Base-by-base conservation (phyloP, 2,329 filamentous ascomycete genomes). In the Ceratocystis eucalypticola region DNA sequence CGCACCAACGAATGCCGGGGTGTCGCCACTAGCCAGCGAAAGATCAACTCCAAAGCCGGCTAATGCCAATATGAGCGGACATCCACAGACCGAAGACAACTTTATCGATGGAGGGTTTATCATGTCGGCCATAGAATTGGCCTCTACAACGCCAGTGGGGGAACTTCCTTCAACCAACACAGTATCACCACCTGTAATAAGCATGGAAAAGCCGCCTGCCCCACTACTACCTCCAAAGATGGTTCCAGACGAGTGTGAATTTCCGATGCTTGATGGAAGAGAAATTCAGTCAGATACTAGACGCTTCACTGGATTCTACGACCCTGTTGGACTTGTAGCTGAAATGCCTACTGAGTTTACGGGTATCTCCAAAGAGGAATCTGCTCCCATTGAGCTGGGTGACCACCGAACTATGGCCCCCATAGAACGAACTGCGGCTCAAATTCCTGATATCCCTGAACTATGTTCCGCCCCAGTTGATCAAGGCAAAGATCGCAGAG, bases 321-420 rank as follows among this genome's bases (percentile, higher is more conserved):
- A 78, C 45, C 78, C 80, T 0, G 74, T 80, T 1, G 79, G 79
- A 0, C 50, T 76, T 17, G 72, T 82, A 25, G 76, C 79, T 2
- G 80, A 82, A 71, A 77, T 82, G 73, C 71, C 77, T 4, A 80
- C 78, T 8, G 75, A 77, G 20, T 71, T 75, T 25, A 80, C 79
- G 0, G 75, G 73, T 0, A 69, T 69, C 6, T 77, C 79, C 5
- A 71, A 71, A 0, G 74, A 77, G 5, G 79, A 82, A 68, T 72
- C 71, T 12, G 73, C 80, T 50, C 79, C 79, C 0, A 74, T 80
- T 2, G 80, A 82, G 70, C 75, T 82, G 69, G 75, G 73, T 0
- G 77, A 76, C 61, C 74, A 74, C 30, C 72, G 72, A 5, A 69
- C 76, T 5, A 70, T 77, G 3, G 74, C 76, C 0, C 74, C 76